Percentiles rank a stretch among this genome's conserved stretches.
Conservation (phyloP, 139 green algal species). For the Trebouxia sp. region DNA sequence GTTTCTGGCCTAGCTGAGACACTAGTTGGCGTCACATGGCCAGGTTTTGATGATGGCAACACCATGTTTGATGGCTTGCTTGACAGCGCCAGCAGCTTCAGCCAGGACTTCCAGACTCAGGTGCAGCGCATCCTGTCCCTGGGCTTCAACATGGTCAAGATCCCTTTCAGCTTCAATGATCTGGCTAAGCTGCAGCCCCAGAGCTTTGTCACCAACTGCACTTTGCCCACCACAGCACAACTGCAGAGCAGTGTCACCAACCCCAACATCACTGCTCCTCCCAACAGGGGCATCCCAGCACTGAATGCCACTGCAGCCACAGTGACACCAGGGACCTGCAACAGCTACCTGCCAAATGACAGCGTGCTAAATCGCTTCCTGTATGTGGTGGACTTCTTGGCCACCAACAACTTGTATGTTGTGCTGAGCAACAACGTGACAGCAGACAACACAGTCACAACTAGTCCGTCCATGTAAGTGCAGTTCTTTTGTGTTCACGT, state of each 20-base stretch:
- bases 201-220: background rate
- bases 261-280: background rate
- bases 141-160: slow-evolving; percentile 39
- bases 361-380: slow-evolving; percentile 47
- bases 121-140: slow-evolving; percentile 33
- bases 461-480: background rate
- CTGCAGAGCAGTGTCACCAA: slow-evolving; percentile 22
- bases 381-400: slow-evolving; percentile 55
- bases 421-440: slow-evolving; percentile 47
- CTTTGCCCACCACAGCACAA: slow-evolving; percentile 12
- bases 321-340: slow-evolving; percentile 14
- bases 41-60: slow-evolving; percentile 34
- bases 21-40: slow-evolving; percentile 36
- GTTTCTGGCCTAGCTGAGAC: slow-evolving; percentile 2
- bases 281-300: background rate
- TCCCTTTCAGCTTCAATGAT: slow-evolving; percentile 35
- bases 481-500: too few relatives aligned
- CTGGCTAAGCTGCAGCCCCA: background rate
- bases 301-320: slow-evolving; percentile 21
- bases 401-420: slow-evolving; percentile 60
- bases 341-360: slow-evolving; percentile 42
- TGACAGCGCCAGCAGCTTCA: slow-evolving; percentile 33
- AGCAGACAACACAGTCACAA: slow-evolving; percentile 9
- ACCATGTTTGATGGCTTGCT: slow-evolving; percentile 33
- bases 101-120: slow-evolving; percentile 25